Percentiles rank a stretch among this genome's conserved stretches.
phyloP scores from a whole-genome alignment of 1,139 yeast species.

The Yamadazyma taylorii region DNA sequence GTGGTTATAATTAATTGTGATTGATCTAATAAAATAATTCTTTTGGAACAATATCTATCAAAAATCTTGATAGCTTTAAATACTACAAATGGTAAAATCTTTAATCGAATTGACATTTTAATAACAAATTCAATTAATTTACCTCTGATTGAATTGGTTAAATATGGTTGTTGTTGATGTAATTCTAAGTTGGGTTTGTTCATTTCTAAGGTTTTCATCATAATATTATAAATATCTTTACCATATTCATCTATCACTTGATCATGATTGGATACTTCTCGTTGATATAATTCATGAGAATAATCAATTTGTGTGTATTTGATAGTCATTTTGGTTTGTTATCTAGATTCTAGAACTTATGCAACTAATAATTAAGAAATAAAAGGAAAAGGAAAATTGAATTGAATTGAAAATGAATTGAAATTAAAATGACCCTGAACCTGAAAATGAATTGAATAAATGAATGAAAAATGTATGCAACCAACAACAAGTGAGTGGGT shows the following conservation, averaged over 20 bases:
- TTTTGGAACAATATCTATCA: slow-evolving; percentile 65
- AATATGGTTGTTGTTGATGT: slow-evolving; percentile 64
- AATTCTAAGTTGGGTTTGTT: slow-evolving; percentile 52
- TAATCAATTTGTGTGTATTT: slow-evolving; percentile 40
- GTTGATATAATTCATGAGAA: slow-evolving; percentile 48
- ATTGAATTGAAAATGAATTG: too few species aligned
- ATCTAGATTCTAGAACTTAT: neutral
- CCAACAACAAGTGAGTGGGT: too few species aligned
- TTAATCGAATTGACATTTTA: slow-evolving; percentile 58
- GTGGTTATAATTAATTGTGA: slow-evolving; percentile 64
- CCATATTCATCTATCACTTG: slow-evolving; percentile 51
- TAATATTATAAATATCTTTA: slow-evolving; percentile 46
- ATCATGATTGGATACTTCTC: slow-evolving; percentile 51
- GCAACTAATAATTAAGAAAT: neutral
- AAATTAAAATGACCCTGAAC: too few species aligned
- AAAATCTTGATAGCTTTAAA: slow-evolving; percentile 58
- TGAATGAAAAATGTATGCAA: too few species aligned
- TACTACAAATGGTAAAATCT: slow-evolving; percentile 60
- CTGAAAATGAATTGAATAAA: too few species aligned
- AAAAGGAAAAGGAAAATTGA: too few species aligned
- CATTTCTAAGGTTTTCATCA: slow-evolving; percentile 30
- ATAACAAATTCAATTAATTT: slow-evolving; percentile 58
- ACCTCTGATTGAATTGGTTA: slow-evolving; percentile 49
- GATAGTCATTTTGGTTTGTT: neutral
- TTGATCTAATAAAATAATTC: slow-evolving; percentile 62